These are phyloP conservation scores for Rhodomyrtus tomentosa DNA, from an alignment of 345 rosid genomes.

Conservation along the genomic window DNA sequence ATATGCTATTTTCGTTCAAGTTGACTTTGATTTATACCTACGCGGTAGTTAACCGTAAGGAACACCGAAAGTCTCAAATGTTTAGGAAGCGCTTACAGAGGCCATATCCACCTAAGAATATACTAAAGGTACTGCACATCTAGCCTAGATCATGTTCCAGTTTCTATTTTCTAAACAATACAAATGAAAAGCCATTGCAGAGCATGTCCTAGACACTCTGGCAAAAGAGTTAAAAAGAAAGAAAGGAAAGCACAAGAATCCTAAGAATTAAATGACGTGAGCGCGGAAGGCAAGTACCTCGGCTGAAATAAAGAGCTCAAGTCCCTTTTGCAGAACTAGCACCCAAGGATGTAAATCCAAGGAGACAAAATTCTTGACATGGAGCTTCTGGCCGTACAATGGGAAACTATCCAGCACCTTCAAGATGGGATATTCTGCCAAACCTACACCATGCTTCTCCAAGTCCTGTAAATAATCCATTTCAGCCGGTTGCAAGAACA, in stretches of 20 bases:
- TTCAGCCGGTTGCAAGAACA: slow-evolving; percentile 86
- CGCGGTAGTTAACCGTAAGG: neutral
- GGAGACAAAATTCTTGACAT: slow-evolving; percentile 30
- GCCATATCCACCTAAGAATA: neutral
- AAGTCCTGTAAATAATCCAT: slow-evolving; percentile 69
- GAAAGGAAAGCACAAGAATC: neutral
- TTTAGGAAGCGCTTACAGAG: neutral
- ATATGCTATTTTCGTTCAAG: neutral
- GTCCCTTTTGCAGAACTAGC: slow-evolving; percentile 57
- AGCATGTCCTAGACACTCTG: neutral
- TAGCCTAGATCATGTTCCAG: neutral
- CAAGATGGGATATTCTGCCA: slow-evolving; percentile 63
- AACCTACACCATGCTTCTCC: slow-evolving; percentile 76
- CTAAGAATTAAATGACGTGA: neutral
- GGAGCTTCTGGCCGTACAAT: slow-evolving; percentile 29
- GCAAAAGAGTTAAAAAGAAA: neutral
- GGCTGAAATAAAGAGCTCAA: slow-evolving; percentile 44
- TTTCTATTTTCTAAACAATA: neutral
- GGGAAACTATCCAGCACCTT: slow-evolving; percentile 70
- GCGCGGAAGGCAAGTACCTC: slow-evolving; percentile 32
- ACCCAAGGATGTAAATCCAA: slow-evolving; percentile 79
- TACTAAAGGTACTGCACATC: neutral
- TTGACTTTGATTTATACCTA: neutral
- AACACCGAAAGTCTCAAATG: neutral
- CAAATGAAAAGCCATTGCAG: neutral